Conservation (phyloP, 805 yeast genomes). For the Ogataea salicorniae region DNA sequence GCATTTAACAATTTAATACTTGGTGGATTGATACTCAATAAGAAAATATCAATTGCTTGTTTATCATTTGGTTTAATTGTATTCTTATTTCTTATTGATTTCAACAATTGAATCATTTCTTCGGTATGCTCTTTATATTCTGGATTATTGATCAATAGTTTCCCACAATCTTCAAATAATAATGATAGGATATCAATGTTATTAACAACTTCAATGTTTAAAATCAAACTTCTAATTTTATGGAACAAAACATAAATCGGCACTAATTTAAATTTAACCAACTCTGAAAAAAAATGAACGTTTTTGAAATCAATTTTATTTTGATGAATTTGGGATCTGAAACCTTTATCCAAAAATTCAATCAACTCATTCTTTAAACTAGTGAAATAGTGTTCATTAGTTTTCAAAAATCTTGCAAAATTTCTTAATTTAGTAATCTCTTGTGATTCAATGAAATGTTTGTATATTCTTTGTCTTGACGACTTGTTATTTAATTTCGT, state of each 20-base stretch:
- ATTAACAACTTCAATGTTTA: slow-evolving; percentile 44
- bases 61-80: slow-evolving; percentile 50
- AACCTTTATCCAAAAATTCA: slow-evolving; percentile 50
- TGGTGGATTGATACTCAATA: slow-evolving; percentile 54
- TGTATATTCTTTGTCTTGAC: slow-evolving; percentile 54
- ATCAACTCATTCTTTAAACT: slow-evolving; percentile 50
- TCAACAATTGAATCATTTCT: slow-evolving; percentile 56
- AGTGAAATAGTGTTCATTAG: slow-evolving; percentile 43
- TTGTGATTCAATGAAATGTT: slow-evolving; percentile 46
- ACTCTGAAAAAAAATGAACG: slow-evolving; percentile 63
- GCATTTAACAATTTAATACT: slow-evolving; percentile 32
- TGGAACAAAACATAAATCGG: slow-evolving; percentile 72
- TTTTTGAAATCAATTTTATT: slow-evolving; percentile 48
- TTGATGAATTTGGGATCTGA: slow-evolving; percentile 56
- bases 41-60: slow-evolving; percentile 52
- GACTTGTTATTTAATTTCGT: slow-evolving; percentile 64
- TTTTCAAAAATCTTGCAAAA: slow-evolving; percentile 66
- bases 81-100: slow-evolving; percentile 43
- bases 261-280: slow-evolving; percentile 69
- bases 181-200: slow-evolving; percentile 66
- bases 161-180: slow-evolving; percentile 72
- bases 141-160: slow-evolving; percentile 50
- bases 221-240: slow-evolving; percentile 56
- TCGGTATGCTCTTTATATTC: slow-evolving; percentile 56
- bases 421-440: slow-evolving; percentile 42